Evolutionary conservation across 768 basidiomycete species (phyloP).

Genomic region (Kwoniella botswanensis): DNA sequence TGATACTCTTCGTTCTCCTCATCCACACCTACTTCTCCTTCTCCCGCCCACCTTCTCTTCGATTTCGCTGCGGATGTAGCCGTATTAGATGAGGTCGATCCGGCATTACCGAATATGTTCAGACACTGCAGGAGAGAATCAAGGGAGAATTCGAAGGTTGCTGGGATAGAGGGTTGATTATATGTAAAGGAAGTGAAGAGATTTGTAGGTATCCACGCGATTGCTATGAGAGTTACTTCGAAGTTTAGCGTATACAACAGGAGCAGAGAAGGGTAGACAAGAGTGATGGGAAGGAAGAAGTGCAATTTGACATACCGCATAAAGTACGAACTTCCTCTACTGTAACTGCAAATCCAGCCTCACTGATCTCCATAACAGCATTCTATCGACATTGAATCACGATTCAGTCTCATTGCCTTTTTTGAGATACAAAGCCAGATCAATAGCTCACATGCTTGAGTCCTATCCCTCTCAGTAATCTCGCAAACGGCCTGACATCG

Average conservation of each 20-base stretch:
- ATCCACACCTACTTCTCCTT: slow-evolving; percentile 51
- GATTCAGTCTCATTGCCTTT: background rate
- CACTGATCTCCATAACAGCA: slow-evolving; percentile 74
- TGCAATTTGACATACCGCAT: slow-evolving; percentile 65
- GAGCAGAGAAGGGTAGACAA: background rate
- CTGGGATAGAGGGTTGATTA: slow-evolving; percentile 45
- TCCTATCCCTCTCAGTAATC: slow-evolving; percentile 78
- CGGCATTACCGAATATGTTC: slow-evolving; percentile 88
- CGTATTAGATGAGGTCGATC: slow-evolving; percentile 28
- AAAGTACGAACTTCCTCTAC: slow-evolving; percentile 86
- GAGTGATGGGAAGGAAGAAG: no score
- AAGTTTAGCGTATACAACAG: background rate
- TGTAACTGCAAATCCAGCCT: slow-evolving; percentile 72
- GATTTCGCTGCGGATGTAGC: slow-evolving; percentile 54
- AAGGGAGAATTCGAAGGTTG: slow-evolving; percentile 77
- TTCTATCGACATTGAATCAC: slow-evolving; percentile 52
- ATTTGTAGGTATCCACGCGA: slow-evolving; percentile 76
- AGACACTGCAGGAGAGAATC: slow-evolving; percentile 84
- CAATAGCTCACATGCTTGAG: slow-evolving; percentile 81
- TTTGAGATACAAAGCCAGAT: slow-evolving; percentile 45
- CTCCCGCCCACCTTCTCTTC: slow-evolving; percentile 59
- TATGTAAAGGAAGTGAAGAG: slow-evolving; percentile 82
- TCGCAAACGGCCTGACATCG: slow-evolving; percentile 80
- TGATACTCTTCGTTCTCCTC: slow-evolving; percentile 55
- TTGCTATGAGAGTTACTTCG: slow-evolving; percentile 63